Conservation (phyloP, 805 yeast genomes). For the Citeromyces matritensis region DNA sequence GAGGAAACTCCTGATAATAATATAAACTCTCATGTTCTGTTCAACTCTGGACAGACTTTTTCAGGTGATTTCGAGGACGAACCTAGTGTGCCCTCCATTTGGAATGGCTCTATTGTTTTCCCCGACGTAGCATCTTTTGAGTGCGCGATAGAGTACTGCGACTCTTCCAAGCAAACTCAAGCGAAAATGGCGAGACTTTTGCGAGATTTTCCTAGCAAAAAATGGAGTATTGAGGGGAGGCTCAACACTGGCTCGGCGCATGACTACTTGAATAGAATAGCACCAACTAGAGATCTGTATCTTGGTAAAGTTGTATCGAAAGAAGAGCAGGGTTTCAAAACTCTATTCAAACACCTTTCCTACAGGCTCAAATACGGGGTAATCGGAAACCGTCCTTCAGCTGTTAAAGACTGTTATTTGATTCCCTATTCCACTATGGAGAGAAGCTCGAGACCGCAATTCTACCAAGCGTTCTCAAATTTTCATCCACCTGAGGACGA, state of each 20-base stretch:
- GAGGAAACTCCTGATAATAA: not conserved
- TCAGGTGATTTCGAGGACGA: not conserved
- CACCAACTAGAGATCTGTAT: conserved; percentile 34
- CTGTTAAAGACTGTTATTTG: conserved; percentile 52
- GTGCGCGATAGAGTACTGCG: conserved; percentile 2
- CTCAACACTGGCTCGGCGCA: conserved; percentile 39
- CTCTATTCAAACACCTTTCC: conserved; percentile 29
- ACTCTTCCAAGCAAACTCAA: not conserved
- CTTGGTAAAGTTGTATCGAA: conserved; percentile 24
- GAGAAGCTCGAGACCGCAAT: not conserved
- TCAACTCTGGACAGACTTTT: not conserved
- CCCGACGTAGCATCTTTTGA: conserved; percentile 4
- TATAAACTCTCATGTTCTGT: not conserved
- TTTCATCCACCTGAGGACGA: too few species aligned
- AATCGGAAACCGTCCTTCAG: conserved; percentile 27
- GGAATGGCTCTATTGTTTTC: conserved; percentile 6
- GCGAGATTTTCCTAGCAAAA: not conserved
- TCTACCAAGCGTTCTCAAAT: too few species aligned
- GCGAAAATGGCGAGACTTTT: not conserved
- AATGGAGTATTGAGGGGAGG: conserved; percentile 37
- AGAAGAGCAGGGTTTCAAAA: conserved; percentile 10
- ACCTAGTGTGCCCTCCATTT: not conserved
- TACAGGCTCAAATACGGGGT: conserved; percentile 42
- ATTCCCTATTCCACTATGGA: conserved; percentile 17
- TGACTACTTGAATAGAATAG: conserved; percentile 33